These are phyloP conservation scores for Myochromella boudieri DNA, from an alignment of 768 basidiomycete species.

Conservation along the genomic window DNA sequence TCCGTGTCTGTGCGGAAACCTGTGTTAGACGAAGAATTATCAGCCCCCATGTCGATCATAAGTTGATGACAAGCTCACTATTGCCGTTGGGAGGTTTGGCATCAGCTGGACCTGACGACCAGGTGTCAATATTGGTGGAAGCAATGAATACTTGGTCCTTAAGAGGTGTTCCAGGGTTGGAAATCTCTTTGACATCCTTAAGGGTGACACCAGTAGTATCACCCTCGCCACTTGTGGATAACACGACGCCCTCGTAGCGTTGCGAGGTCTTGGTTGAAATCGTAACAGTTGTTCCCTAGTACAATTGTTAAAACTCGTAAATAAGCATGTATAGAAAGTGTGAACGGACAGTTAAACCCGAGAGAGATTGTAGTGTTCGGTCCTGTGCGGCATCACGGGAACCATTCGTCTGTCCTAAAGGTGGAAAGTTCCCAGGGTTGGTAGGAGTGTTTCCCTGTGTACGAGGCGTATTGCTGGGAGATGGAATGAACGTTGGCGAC, in stretches of 20 bases:
- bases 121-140: constrained; percentile 69
- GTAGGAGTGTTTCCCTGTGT: constrained; percentile 33
- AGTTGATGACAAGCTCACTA: constrained; percentile 44
- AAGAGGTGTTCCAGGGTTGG: constrained; percentile 62
- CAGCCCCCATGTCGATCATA: constrained; percentile 5
- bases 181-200: constrained; percentile 75
- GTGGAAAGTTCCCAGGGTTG: constrained; percentile 40
- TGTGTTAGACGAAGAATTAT: constrained; percentile 25
- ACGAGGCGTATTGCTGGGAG: constrained; percentile 39
- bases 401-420: constrained; percentile 50
- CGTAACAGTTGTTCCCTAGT: constrained; percentile 75
- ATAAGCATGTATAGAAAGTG: neutral
- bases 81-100: constrained; percentile 68
- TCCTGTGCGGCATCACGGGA: constrained; percentile 51
- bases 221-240: constrained; percentile 59
- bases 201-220: constrained; percentile 73
- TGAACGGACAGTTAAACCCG: constrained; percentile 67
- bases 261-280: constrained; percentile 66
- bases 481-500: constrained; percentile 72
- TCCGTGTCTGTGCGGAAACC: constrained; percentile 85
- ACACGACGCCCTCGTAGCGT: constrained; percentile 75
- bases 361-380: constrained; percentile 61
- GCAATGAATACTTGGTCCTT: constrained; percentile 72
- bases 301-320: constrained; percentile 2
- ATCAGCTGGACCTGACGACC: constrained; percentile 74